Conservation (phyloP, 1,284 basidiomycete species). For the Exsudoporus floridanus region DNA sequence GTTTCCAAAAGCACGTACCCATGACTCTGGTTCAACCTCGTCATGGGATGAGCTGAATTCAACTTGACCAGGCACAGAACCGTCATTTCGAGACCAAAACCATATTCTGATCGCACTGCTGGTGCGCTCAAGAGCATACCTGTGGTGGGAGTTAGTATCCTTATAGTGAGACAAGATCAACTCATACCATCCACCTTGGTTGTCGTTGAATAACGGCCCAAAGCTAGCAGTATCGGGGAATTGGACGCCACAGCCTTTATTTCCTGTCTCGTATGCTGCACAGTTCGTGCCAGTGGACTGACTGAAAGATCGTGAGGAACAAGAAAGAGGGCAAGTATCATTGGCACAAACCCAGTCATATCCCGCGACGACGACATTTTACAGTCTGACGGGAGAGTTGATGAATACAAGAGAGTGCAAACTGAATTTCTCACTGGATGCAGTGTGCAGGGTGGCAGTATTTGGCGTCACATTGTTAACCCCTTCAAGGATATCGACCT, state of each 20-base stretch:
- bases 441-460: constrained; percentile 25
- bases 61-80: constrained; percentile 19
- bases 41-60: neutral
- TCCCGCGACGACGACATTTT: constrained; percentile 16
- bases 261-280: constrained; percentile 31
- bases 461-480: constrained; percentile 29
- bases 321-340: neutral
- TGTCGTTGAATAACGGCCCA: constrained; percentile 42
- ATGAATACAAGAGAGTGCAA: neutral
- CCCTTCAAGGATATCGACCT: constrained; percentile 38
- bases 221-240: constrained; percentile 34
- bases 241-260: constrained; percentile 48
- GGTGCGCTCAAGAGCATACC: constrained; percentile 29
- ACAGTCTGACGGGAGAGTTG: constrained; percentile 19
- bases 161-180: neutral
- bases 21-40: constrained; percentile 17
- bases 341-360: constrained; percentile 26
- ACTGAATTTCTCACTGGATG: constrained; percentile 17
- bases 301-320: constrained; percentile 13
- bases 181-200: constrained; percentile 41
- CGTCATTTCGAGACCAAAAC: constrained; percentile 23
- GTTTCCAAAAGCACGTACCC: constrained; percentile 18
- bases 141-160: constrained; percentile 10
- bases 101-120: constrained; percentile 18
- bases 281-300: constrained; percentile 19